Percentiles rank a stretch among this genome's conserved stretches.
Conservation (phyloP, 768 basidiomycete species). For the Pleurotus salmoneostramineus region DNA sequence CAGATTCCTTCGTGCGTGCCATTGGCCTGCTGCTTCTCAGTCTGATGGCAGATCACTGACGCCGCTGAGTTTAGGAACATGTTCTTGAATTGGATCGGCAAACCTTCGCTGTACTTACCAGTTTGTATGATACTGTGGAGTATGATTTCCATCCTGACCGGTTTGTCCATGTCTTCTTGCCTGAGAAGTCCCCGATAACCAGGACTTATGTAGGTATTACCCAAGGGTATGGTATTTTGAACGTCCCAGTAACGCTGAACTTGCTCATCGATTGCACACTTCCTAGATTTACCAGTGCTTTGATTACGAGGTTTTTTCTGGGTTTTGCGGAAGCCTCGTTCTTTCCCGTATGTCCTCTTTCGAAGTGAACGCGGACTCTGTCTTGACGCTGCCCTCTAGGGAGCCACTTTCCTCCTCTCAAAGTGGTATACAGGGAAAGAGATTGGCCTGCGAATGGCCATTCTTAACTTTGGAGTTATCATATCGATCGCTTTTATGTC, state of each 20-base stretch:
- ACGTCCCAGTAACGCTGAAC: no score
- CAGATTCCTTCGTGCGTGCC: conserved; percentile 33
- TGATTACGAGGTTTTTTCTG: conserved; percentile 44
- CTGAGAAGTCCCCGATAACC: not conserved
- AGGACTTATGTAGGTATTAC: conserved; percentile 14
- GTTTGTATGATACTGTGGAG: conserved; percentile 52
- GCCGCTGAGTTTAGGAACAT: conserved; percentile 50
- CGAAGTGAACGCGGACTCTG: no score
- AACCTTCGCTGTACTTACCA: conserved; percentile 48
- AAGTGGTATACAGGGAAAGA: conserved; percentile 30
- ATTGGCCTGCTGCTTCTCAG: not conserved
- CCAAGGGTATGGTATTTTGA: conserved; percentile 17
- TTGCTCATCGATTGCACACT: not conserved
- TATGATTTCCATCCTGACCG: conserved; percentile 32
- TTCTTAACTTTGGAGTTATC: no score
- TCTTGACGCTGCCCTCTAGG: conserved; percentile 28
- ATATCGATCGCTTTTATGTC: not conserved
- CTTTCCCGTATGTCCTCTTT: conserved; percentile 31
- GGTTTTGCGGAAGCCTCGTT: conserved; percentile 38
- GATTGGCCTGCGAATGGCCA: no score
- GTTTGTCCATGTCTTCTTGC: conserved; percentile 6
- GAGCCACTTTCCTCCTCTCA: conserved; percentile 26
- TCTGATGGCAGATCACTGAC: conserved; percentile 8
- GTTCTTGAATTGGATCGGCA: conserved; percentile 45
- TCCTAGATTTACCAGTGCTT: conserved; percentile 33